Evolutionary conservation across 73 alveolate genomes (phyloP).

Genomic region (Symbiodinium natans): DNA sequence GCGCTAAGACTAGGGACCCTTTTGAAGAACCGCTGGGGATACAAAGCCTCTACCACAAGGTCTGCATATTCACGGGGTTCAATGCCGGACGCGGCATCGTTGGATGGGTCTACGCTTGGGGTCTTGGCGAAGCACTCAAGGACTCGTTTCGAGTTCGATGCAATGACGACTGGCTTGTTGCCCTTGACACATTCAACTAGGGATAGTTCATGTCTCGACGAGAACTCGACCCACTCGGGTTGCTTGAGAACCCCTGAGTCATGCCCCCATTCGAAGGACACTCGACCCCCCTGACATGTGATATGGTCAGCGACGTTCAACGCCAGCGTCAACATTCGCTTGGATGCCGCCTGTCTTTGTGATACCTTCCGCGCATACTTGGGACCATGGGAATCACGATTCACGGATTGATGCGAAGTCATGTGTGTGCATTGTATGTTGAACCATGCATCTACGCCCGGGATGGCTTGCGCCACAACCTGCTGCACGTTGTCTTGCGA

Average conservation of each 20-base stretch:
- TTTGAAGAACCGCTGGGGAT: neutral
- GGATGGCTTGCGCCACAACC: neutral
- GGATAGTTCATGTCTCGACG: neutral
- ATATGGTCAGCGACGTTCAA: neutral
- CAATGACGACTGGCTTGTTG: neutral
- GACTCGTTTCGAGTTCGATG: neutral
- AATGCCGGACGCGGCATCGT: neutral
- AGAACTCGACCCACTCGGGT: neutral
- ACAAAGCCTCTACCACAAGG: neutral
- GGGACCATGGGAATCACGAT: neutral
- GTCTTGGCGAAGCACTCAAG: neutral
- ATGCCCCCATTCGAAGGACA: slow-evolving; percentile 6
- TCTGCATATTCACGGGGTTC: neutral
- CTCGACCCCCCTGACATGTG: neutral
- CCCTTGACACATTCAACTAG: neutral
- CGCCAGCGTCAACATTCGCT: slow-evolving; percentile 3
- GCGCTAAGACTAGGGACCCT: neutral
- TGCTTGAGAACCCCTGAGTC: neutral
- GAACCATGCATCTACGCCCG: slow-evolving; percentile 27
- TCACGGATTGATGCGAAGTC: neutral
- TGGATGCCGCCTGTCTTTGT: neutral
- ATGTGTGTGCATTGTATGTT: neutral
- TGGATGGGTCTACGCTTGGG: neutral
- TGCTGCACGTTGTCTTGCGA: neutral
- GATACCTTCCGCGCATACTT: neutral